Evolutionary conservation across 2,329 filamentous ascomycete species (phyloP).

Genomic region (Phoma herbarum): DNA sequence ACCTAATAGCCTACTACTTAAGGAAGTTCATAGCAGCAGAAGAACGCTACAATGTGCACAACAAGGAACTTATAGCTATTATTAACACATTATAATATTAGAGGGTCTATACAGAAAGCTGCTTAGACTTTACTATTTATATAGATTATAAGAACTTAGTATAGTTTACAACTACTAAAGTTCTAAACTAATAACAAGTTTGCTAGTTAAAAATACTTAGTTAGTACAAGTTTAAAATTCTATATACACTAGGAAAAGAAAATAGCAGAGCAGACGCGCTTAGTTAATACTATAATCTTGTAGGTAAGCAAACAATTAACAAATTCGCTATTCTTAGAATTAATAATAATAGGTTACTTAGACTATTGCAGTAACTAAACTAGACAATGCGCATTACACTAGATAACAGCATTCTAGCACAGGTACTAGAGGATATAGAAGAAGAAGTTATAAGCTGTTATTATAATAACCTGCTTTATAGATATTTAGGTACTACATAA

Average conservation of each 20-base stretch:
- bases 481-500: neutral
- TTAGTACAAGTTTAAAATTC: neutral
- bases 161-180: neutral
- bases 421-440: neutral
- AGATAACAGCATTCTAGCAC: too few relatives aligned
- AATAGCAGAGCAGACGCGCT: neutral
- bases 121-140: neutral
- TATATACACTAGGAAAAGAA: neutral
- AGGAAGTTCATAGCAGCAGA: neutral
- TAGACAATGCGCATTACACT: too few relatives aligned
- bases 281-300: neutral
- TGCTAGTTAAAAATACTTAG: neutral
- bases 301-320: neutral
- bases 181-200: neutral
- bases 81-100: too few relatives aligned
- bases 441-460: neutral
- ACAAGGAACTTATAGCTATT: neutral
- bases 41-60: neutral
- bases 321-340: neutral
- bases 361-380: neutral
- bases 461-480: conserved; percentile 1
- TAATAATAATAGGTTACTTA: neutral
- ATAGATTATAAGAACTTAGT: conserved; percentile 1
- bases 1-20: too few relatives aligned
- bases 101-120: too few relatives aligned